Evolutionary conservation across 2,329 filamentous ascomycete species (phyloP).

Genomic region (Hawksworthiomyces lignivorus): DNA sequence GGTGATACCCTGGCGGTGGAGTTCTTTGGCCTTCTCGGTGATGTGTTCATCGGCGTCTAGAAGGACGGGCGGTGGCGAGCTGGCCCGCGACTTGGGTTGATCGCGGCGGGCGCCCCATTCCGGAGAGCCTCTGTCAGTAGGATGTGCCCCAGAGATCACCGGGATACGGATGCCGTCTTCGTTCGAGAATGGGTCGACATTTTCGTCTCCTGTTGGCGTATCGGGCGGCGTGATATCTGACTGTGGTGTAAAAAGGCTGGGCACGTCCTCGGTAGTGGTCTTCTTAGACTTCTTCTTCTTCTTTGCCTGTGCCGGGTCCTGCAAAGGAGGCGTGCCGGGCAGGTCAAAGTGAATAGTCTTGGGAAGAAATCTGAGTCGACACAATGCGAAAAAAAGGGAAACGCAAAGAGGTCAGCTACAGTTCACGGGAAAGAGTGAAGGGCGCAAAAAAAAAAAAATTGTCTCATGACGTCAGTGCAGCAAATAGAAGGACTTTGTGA

Average conservation of each 20-base stretch:
- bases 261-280: slow-evolving; percentile 30
- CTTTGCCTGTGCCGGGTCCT: slow-evolving; percentile 17
- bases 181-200: slow-evolving; percentile 46
- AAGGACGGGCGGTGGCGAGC: slow-evolving; percentile 67
- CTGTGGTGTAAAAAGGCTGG: slow-evolving; percentile 45
- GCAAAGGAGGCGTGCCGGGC: slow-evolving; percentile 40
- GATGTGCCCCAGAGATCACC: slow-evolving; percentile 38
- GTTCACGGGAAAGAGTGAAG: slow-evolving; percentile 6
- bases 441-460: neutral
- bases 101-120: slow-evolving; percentile 69
- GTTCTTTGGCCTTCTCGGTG: slow-evolving; percentile 46
- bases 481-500: neutral
- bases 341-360: slow-evolving; percentile 86
- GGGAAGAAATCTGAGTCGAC: slow-evolving; percentile 84
- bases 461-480: slow-evolving; percentile 14
- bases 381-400: neutral
- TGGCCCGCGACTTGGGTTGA: slow-evolving; percentile 70
- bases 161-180: slow-evolving; percentile 48
- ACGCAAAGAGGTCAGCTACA: neutral
- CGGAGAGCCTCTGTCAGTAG: slow-evolving; percentile 66
- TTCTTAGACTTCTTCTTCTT: slow-evolving; percentile 18
- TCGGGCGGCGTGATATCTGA: slow-evolving; percentile 46
- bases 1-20: slow-evolving; percentile 49
- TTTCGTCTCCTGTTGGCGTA: slow-evolving; percentile 43
- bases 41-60: slow-evolving; percentile 56